phyloP scores from a whole-genome alignment of 305 asterid species.

The Fraxinus floribunda region DNA sequence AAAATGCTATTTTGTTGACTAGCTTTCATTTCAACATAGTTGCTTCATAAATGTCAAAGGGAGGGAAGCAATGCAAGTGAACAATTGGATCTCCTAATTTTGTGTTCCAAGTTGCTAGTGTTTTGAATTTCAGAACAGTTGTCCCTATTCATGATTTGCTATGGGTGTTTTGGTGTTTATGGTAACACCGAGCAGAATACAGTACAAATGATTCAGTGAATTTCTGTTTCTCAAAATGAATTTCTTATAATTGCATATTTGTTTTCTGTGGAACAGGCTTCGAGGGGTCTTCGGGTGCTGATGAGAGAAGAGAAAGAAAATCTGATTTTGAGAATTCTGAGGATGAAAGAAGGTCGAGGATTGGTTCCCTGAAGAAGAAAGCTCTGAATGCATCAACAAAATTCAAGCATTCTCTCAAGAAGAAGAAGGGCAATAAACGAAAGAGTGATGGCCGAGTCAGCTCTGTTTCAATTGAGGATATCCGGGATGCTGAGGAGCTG shows the following conservation, averaged over 20 bases:
- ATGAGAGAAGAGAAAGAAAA: conserved; percentile 85
- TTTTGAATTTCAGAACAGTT: neutral
- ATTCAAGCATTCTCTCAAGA: conserved; percentile 95
- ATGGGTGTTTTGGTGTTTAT: neutral
- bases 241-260: neutral
- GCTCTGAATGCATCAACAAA: conserved; percentile 88
- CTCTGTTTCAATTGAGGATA: conserved; percentile 92
- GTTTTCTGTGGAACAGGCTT: conserved; percentile 51
- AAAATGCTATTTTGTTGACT: neutral
- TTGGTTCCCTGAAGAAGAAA: conserved; percentile 87
- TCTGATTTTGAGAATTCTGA: conserved; percentile 94
- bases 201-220: neutral
- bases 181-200: neutral
- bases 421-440: conserved; percentile 75
- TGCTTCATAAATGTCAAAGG: neutral
- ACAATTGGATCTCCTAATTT: neutral
- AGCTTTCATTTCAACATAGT: neutral
- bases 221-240: neutral
- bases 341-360: conserved; percentile 91
- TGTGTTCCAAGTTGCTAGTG: neutral
- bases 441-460: conserved; percentile 83
- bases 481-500: conserved; percentile 87
- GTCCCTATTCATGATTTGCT: neutral
- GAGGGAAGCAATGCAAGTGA: neutral
- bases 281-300: conserved; percentile 89